phyloP scores from a whole-genome alignment of 2,329 filamentous ascomycete genomes.

The Aureobasidium musti region DNA sequence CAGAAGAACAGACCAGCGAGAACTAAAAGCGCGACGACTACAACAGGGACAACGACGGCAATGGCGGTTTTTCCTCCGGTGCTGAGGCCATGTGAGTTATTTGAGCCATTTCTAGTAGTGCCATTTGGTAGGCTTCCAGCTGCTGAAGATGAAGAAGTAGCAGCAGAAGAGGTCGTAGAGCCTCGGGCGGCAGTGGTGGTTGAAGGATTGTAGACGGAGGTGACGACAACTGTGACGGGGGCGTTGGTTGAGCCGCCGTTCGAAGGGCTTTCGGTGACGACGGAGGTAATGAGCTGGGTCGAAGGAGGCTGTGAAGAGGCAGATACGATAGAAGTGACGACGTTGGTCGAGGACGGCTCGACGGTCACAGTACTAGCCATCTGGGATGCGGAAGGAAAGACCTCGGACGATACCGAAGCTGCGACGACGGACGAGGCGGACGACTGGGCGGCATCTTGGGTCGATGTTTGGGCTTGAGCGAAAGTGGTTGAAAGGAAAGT shows the following conservation, averaged over 20 bases:
- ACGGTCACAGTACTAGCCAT: slow-evolving; percentile 30
- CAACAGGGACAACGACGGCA: slow-evolving; percentile 91
- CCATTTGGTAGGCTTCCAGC: slow-evolving; percentile 32
- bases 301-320: slow-evolving; percentile 33
- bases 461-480: slow-evolving; percentile 18
- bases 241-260: slow-evolving; percentile 27
- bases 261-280: slow-evolving; percentile 33
- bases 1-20: slow-evolving; percentile 78
- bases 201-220: slow-evolving; percentile 29
- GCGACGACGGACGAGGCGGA: slow-evolving; percentile 31
- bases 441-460: slow-evolving; percentile 25
- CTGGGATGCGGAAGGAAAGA: slow-evolving; percentile 23
- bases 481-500: slow-evolving; percentile 13
- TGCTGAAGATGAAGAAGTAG: slow-evolving; percentile 33
- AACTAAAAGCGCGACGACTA: slow-evolving; percentile 78
- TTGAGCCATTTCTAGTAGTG: slow-evolving; percentile 27
- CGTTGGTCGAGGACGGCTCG: slow-evolving; percentile 30
- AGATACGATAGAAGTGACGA: slow-evolving; percentile 33
- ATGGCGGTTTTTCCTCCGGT: slow-evolving; percentile 78
- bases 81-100: slow-evolving; percentile 52
- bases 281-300: slow-evolving; percentile 35
- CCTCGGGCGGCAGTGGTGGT: slow-evolving; percentile 29
- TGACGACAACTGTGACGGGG: slow-evolving; percentile 36
- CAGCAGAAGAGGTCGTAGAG: slow-evolving; percentile 29
- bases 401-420: slow-evolving; percentile 33